Base-by-base conservation (phyloP, 2,329 filamentous ascomycete genomes). In the Neonectria sp. region DNA sequence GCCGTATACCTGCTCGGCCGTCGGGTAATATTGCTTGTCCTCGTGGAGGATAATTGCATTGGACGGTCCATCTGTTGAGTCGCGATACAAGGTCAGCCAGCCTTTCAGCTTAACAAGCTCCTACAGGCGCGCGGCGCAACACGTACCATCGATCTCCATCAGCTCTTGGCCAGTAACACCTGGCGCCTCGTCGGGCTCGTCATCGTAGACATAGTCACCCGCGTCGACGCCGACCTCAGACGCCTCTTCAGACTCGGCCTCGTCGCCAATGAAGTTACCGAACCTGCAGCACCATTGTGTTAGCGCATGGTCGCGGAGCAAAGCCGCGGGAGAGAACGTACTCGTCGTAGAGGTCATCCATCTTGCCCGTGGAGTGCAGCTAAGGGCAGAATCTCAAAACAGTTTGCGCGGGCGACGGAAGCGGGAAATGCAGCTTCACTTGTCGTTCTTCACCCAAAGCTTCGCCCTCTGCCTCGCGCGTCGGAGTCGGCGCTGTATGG, bases 1-100 rank as follows among this genome's bases (percentile, higher is more conserved):
- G 59, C 96, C 96, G 79, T 98, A 99, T 48, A 97, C 91, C 81
- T 99, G 96, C 78, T 95, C 92, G 63, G 96, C 96, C n/a, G 95
- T 97, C 33, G 96, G 96, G 79, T 99, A 99, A 82, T 99, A 99
- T 80, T 98, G 96, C 82, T 99, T 99, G 84, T 99, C 96, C 86
- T 99, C 96, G 83, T 99, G 96, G 52, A 99, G 89, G 65, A 99
- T 89, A n/a, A 99, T 95, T 58, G 96, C 95, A 81, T 98, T 99
- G 6, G 95, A 98, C 4, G 95, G 93, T 15, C 93, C 95, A 80
- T 94, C 90, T 89, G 71, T 68, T 63, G 25, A 55, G 45, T 58
- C 48, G 46, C 55, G 67, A 65, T 67, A 81, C 65, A 81, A 79
- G 62, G 61, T 68, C 63, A 57, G 49, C 13, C 27, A 57, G 49